Base-by-base conservation (phyloP, 2,329 filamentous ascomycete genomes). In the Microsporum canis region DNA sequence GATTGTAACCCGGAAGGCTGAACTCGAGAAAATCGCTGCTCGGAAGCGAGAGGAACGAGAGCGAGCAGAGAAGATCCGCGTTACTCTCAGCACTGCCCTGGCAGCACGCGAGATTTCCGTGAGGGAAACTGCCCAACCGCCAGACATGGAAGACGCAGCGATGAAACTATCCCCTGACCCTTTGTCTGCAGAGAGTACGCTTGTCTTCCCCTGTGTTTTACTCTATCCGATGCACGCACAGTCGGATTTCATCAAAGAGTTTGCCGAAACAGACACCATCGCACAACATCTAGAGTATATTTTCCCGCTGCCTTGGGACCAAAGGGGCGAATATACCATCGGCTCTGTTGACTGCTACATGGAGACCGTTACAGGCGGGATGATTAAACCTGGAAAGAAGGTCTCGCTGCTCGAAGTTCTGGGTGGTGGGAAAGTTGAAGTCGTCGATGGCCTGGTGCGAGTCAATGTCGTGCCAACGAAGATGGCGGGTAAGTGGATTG, bases 361-460 rank as follows among this genome's bases (percentile, higher is more conserved):
- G 79, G 91, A 96, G 78, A 97, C 91, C 0, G 75, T 76, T 3
- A 78, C 79, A 0, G 91, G 91, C 0, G 91, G 91, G 0, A 73
- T 99, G 68, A 84, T 96, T 68, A 96, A 95, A 77, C 86, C 91
- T 27, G 92, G 94, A 56, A 91, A 89, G 81, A 94, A 92, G 71
- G 80, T 94, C 65, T 79, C 84, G 23, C 73, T 97, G 66, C 74
- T 90, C 58, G 88, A 90, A 77, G 82, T 92, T 34, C 74, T 97
- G 64, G 79, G 79, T 6, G 84, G 83, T 6, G 90, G 88, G 5
- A 91, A 88, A 69, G 84, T 95, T 5, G 91, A 95, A 75, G 81
- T 99, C 7, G 85, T 95, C 55, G 92, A 99, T 74, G 88, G 89
- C 34, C 75, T 97, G 64, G 83, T 97, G 29, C 85, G 80, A 70